These are phyloP conservation scores for Pisolithus tinctorius DNA, from an alignment of 768 basidiomycete species.

Conservation along the genomic window DNA sequence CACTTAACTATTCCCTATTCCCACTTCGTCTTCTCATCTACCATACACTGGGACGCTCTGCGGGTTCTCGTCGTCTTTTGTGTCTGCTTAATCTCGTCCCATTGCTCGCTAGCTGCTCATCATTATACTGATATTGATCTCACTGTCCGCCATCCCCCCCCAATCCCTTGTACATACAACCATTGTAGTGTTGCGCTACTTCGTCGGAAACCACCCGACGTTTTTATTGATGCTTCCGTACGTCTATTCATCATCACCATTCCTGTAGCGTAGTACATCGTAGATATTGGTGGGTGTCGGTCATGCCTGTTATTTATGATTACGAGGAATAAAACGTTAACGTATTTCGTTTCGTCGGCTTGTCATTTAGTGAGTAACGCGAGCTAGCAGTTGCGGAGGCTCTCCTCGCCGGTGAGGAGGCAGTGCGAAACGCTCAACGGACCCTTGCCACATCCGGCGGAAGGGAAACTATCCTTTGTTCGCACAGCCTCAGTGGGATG, in stretches of 20 bases:
- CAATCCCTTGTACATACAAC: constrained; percentile 4
- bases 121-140: constrained; percentile 2
- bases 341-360: neutral
- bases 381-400: neutral
- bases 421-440: neutral
- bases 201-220: neutral
- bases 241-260: neutral
- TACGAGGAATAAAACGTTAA: constrained; percentile 8
- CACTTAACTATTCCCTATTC: constrained; percentile 11
- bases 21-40: constrained; percentile 14
- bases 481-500: neutral
- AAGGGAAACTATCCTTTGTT: neutral
- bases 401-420: neutral
- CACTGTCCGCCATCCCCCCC: constrained; percentile 1
- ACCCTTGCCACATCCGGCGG: neutral
- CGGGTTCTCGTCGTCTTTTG: constrained; percentile 14
- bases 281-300: constrained; percentile 13
- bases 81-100: constrained; percentile 4
- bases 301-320: constrained; percentile 9
- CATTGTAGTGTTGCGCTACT: neutral
- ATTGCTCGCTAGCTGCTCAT: neutral
- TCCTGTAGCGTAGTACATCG: constrained; percentile 13
- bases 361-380: neutral
- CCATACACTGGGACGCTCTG: constrained; percentile 18
- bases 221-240: constrained; percentile 1